Percentiles rank a stretch among this genome's conserved stretches.
These are phyloP conservation scores for Neopestalotiopsis rosae DNA, from an alignment of 2,329 filamentous ascomycete genomes.

Conservation along the genomic window DNA sequence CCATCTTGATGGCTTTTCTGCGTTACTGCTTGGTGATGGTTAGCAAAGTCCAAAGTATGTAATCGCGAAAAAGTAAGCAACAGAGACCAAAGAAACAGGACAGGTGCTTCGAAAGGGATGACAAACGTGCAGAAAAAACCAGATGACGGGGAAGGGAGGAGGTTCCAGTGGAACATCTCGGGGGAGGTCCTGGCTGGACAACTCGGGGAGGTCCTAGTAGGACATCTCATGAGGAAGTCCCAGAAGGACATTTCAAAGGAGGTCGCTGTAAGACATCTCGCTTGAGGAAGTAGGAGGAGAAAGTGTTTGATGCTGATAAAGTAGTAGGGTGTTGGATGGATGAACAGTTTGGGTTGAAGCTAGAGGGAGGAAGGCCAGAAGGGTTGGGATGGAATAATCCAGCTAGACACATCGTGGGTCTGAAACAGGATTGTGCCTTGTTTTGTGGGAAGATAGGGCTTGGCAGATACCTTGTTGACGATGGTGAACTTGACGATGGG, in stretches of 20 bases:
- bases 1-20: constrained; percentile 28
- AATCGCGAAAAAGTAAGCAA: background rate
- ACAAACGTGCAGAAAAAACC: background rate
- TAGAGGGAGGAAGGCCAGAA: no score
- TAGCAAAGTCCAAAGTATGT: background rate
- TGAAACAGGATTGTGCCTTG: background rate
- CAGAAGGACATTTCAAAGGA: no score
- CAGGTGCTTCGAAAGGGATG: background rate
- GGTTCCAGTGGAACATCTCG: background rate
- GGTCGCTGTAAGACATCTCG: background rate
- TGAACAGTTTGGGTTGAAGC: no score
- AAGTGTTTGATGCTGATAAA: no score
- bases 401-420: background rate
- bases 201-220: no score
- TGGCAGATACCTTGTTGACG: background rate
- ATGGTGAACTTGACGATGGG: no score
- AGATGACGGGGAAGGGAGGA: background rate
- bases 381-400: background rate
- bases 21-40: background rate
- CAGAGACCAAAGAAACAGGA: background rate
- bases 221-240: no score
- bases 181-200: no score
- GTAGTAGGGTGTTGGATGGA: no score
- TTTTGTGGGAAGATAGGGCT: background rate
- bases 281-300: no score